Evolutionary conservation across 495 filamentous ascomycete genomes (phyloP).

Genomic region (Penicillium desertorum): DNA sequence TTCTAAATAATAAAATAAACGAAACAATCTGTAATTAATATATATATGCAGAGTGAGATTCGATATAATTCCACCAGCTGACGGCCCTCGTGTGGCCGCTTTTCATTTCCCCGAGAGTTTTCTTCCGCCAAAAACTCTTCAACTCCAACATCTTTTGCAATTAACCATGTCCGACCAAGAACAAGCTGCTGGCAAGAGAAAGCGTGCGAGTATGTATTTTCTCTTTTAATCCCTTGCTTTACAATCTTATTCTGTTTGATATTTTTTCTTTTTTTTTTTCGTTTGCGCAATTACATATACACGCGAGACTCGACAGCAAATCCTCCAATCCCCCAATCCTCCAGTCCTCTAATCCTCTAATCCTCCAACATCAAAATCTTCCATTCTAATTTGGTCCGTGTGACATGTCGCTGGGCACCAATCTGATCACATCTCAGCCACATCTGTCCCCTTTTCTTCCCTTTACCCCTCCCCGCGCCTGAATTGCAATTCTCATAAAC

Average conservation of each 20-base stretch:
- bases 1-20: no score
- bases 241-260: background rate
- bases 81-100: background rate
- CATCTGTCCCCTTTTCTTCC: background rate
- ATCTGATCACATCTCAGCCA: slow-evolving; percentile 2
- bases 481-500: slow-evolving; percentile 6
- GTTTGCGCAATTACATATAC: background rate
- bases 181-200: slow-evolving; percentile 49
- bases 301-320: background rate
- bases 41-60: no score
- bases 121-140: slow-evolving; percentile 27
- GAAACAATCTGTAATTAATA: no score
- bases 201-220: slow-evolving; percentile 46
- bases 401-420: slow-evolving; percentile 5
- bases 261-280: background rate
- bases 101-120: background rate
- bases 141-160: background rate
- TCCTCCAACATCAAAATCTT: no score
- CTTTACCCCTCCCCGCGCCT: background rate
- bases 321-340: background rate
- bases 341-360: background rate
- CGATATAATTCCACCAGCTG: background rate
- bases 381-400: background rate
- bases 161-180: slow-evolving; percentile 37
- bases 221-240: background rate